Evolutionary conservation across 148 eudicot genomes (phyloP).

Genomic region (Vaccinium myrtillus): DNA sequence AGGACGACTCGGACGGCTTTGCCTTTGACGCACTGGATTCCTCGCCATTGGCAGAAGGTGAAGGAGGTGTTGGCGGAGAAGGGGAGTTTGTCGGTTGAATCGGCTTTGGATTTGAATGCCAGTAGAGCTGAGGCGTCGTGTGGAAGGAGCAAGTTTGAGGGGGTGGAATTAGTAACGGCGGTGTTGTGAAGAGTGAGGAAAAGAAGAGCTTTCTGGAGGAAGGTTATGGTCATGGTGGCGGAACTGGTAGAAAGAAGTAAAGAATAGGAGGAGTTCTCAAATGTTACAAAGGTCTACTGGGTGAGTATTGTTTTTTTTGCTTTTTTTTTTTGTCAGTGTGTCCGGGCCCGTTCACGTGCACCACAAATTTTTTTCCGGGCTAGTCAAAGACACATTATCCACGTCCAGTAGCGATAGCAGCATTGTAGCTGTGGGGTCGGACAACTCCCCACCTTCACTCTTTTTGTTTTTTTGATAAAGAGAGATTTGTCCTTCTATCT

Average conservation of each 20-base stretch:
- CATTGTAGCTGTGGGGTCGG: too few species aligned
- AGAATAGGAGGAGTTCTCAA: not conserved
- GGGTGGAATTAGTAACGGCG: slow-evolving; percentile 6
- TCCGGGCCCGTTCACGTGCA: too few species aligned
- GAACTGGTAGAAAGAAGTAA: not conserved
- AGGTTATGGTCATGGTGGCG: not conserved
- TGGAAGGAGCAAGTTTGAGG: slow-evolving; percentile 8
- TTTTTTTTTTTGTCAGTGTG: too few species aligned
- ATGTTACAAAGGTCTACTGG: not conserved
- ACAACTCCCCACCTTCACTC: too few species aligned
- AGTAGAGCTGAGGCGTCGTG: slow-evolving; percentile 45
- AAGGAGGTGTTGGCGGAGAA: slow-evolving; percentile 38
- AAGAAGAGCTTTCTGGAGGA: not conserved
- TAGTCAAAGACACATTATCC: too few species aligned
- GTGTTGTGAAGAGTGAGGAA: slow-evolving; percentile 11
- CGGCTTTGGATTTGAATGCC: slow-evolving; percentile 43
- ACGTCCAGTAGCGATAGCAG: too few species aligned
- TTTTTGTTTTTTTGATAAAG: too few species aligned
- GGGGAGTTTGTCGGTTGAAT: slow-evolving; percentile 40
- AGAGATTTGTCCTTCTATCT: too few species aligned
- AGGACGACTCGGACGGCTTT: slow-evolving; percentile 52
- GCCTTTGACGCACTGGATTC: slow-evolving; percentile 58
- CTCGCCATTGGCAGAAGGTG: slow-evolving; percentile 60
- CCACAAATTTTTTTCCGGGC: too few species aligned
- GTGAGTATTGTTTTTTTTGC: not conserved